Conservation (phyloP, 2,329 filamentous ascomycete species). For the Neofusicoccum ribis region DNA sequence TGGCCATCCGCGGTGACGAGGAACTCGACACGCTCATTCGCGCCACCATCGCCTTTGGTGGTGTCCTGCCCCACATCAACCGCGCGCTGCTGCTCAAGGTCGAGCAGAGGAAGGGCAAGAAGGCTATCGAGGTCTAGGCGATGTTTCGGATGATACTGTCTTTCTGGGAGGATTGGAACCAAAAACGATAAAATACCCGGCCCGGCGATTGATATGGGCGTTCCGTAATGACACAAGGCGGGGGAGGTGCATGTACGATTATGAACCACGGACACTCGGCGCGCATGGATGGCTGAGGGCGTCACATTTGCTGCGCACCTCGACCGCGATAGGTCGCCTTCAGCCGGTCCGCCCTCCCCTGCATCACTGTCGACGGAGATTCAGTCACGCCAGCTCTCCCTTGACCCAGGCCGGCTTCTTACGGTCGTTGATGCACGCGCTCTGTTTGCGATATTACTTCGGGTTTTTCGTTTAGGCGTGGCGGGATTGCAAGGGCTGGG, state of each 20-base stretch:
- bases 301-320: slow-evolving; percentile 4
- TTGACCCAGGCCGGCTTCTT: slow-evolving; percentile 13
- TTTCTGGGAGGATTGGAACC: slow-evolving; percentile 15
- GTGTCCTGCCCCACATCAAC: slow-evolving; percentile 98
- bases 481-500: slow-evolving; percentile 2
- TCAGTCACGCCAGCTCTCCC: slow-evolving; percentile 9
- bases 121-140: slow-evolving; percentile 40
- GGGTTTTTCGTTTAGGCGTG: slow-evolving; percentile 11
- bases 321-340: slow-evolving; percentile 1
- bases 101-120: slow-evolving; percentile 93
- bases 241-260: slow-evolving; percentile 14
- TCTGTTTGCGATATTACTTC: slow-evolving; percentile 14
- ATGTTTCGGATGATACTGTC: not conserved
- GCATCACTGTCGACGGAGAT: slow-evolving; percentile 7
- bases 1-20: slow-evolving; percentile 97
- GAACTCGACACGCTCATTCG: slow-evolving; percentile 96
- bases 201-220: slow-evolving; percentile 18
- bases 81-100: slow-evolving; percentile 93
- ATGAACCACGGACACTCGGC: slow-evolving; percentile 8
- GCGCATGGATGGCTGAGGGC: slow-evolving; percentile 3
- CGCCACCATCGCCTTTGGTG: slow-evolving; percentile 96
- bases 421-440: slow-evolving; percentile 10
- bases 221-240: slow-evolving; percentile 12
- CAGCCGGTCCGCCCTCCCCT: slow-evolving; percentile 10
- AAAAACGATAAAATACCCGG: slow-evolving; percentile 17